Evolutionary conservation across 192 early-diverging fungal species (phyloP).

Genomic region (Glomus cerebriforme): DNA sequence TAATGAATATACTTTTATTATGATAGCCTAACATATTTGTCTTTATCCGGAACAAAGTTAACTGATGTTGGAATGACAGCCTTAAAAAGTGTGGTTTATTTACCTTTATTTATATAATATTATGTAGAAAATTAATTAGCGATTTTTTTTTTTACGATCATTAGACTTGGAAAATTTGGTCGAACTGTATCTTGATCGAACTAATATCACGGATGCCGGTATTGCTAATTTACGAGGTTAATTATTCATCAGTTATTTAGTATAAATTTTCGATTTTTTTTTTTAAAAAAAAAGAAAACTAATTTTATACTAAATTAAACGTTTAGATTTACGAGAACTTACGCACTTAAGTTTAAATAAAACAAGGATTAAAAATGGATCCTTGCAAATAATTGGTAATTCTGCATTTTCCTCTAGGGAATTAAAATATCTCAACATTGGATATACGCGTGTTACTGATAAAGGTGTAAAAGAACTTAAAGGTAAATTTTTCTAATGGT

Average conservation of each 20-base stretch:
- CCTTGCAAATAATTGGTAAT: background rate
- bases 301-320: background rate
- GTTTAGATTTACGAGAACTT: background rate
- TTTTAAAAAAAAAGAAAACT: background rate
- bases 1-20: background rate
- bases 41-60: constrained; percentile 4
- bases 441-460: constrained; percentile 1
- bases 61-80: constrained; percentile 1
- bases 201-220: background rate
- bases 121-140: background rate
- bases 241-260: background rate
- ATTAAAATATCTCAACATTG: constrained; percentile 1
- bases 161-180: background rate
- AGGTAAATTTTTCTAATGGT: background rate
- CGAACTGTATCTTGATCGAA: constrained; percentile 13
- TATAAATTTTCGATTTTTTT: background rate
- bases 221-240: background rate
- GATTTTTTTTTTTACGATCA: background rate
- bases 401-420: background rate
- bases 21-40: background rate
- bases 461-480: constrained; percentile 2
- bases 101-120: background rate
- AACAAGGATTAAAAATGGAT: background rate
- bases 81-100: background rate
- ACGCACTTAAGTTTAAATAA: background rate